Evolutionary conservation across 495 filamentous ascomycete species (phyloP).

Genomic region (Lophium mytilinum): DNA sequence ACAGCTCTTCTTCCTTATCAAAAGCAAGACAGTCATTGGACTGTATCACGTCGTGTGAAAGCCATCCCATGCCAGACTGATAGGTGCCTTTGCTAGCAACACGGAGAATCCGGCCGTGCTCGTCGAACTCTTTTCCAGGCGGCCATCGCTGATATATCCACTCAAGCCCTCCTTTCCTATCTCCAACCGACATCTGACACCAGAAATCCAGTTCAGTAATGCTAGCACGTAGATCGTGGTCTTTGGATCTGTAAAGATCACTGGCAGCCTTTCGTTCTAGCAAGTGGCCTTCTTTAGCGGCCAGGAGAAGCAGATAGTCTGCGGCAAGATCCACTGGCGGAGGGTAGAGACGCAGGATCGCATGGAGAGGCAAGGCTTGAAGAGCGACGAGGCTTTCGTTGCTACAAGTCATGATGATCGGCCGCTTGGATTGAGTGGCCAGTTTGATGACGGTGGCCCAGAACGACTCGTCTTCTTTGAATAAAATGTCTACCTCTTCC

Average conservation of each 20-base stretch:
- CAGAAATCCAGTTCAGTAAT: conserved; percentile 89
- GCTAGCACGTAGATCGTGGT: conserved; percentile 66
- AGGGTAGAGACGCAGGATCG: conserved; percentile 70
- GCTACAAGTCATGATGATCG: conserved; percentile 92
- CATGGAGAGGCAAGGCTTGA: conserved; percentile 63
- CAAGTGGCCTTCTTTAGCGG: conserved; percentile 85
- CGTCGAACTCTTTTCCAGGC: conserved; percentile 56
- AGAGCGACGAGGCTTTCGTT: conserved; percentile 71
- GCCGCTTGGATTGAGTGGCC: conserved; percentile 75
- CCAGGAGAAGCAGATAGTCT: conserved; percentile 75
- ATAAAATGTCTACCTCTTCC: conserved; percentile 90
- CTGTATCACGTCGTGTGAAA: conserved; percentile 43
- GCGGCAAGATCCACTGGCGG: conserved; percentile 61
- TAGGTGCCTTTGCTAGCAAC: conserved; percentile 82
- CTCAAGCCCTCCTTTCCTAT: conserved; percentile 73
- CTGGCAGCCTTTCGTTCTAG: conserved; percentile 58
- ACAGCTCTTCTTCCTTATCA: conserved; percentile 43
- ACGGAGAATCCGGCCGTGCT: conserved; percentile 56
- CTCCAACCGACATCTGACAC: conserved; percentile 95
- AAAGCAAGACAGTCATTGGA: conserved; percentile 6
- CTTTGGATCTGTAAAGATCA: conserved; percentile 58
- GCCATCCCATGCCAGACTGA: conserved; percentile 65
- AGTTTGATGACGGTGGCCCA: conserved; percentile 75
- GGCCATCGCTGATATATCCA: conserved; percentile 82
- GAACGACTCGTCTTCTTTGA: conserved; percentile 90